Base-by-base conservation (phyloP, 371 early-diverging fungal species). In the Lichtheimia ramosa region DNA sequence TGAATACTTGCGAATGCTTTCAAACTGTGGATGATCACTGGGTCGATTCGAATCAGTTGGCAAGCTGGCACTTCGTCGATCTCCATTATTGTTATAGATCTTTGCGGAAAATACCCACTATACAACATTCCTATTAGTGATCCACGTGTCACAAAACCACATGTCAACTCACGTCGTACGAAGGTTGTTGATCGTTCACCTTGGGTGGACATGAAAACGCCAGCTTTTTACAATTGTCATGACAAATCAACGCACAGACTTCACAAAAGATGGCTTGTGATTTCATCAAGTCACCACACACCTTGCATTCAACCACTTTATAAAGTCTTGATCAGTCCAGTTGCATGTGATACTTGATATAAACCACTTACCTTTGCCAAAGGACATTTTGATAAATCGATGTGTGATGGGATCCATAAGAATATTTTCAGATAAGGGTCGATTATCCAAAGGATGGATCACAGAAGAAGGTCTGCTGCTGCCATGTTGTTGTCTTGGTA, bases 181-280 rank as follows among this genome's bases (percentile, higher is more conserved):
- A 73, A 24, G 75, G 79, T 24, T 79, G 79, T 24, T 75, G 75
- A 24, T 75, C 69, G 27, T 73, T 75, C 3, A 79, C 72, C 55
- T 70, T 75, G 21, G 76, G 76, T 41, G 74, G 77, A 59, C 77
- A 77, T 21, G 77, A 77, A 59, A 73, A 74, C 34, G 77, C 72
- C 21, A 50, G 21, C 24, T 62, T 61, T 58, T 66, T 74, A 55
- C 78, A 74, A 57, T 66, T 67, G n/a, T 74, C 64, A 54, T 74
- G 73, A 41, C 81, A 80, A 40, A 75, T 68, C 13, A 80, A 54
- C n/a, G 68, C 68, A 60, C 81, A 77, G 20, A 66, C 80, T 69
- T 81, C 69, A 54, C 75, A 77, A 34, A 77, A 73, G 1, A 69
- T 56, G 5, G 66, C 70, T 16, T 66, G 54, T 8, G 51, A 41